Evolutionary conservation across 257 asterid species (phyloP).

Genomic region (Solanum clarkiae): DNA sequence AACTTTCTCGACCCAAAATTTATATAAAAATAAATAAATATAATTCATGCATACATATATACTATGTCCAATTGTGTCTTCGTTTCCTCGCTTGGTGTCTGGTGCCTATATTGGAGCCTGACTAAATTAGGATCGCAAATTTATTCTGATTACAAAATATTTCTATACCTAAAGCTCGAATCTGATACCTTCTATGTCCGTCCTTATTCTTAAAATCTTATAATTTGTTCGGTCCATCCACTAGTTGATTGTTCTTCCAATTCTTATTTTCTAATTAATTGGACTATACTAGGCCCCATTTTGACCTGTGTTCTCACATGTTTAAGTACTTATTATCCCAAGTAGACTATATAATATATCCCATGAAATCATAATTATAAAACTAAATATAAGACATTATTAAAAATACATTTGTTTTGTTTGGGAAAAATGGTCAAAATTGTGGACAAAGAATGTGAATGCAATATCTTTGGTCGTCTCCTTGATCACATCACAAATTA

Average conservation of each 20-base stretch:
- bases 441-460: background rate
- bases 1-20: background rate
- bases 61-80: background rate
- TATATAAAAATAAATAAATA: background rate
- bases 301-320: background rate
- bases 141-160: no score
- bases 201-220: background rate
- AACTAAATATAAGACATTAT: background rate
- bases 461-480: conserved; percentile 8
- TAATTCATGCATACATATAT: background rate
- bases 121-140: no score
- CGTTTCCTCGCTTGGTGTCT: accelerated
- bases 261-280: background rate
- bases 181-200: no score
- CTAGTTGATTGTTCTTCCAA: background rate
- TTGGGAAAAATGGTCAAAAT: background rate
- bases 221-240: background rate
- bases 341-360: background rate
- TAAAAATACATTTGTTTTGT: background rate
- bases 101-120: no score
- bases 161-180: no score
- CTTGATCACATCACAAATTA: conserved; percentile 2
- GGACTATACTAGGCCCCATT: background rate
- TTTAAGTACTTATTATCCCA: background rate
- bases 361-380: background rate